phyloP scores from a whole-genome alignment of 1,284 basidiomycete genomes.

The Omphalotus olearius region DNA sequence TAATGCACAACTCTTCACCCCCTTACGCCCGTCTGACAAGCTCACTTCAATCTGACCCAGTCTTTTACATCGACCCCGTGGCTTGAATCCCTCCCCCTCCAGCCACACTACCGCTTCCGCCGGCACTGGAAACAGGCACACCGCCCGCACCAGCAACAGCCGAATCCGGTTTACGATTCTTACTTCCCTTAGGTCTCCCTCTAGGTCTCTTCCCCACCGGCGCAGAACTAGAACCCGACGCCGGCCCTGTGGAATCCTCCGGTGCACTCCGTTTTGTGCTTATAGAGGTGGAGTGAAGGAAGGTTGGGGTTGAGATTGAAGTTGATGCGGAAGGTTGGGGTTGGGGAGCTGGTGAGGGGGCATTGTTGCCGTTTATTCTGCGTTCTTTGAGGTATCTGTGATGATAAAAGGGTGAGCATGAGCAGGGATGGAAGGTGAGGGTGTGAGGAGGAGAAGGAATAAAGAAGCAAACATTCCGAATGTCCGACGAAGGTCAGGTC shows the following conservation, averaged over 20 bases:
- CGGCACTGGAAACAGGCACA: too few relatives aligned
- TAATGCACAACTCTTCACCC: too few relatives aligned
- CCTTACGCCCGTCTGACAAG: too few relatives aligned
- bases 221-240: slow-evolving; percentile 19
- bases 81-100: neutral
- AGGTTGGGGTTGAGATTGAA: neutral
- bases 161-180: slow-evolving; percentile 25
- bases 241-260: slow-evolving; percentile 13
- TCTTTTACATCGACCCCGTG: neutral
- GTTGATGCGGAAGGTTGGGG: neutral
- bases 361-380: slow-evolving; percentile 30
- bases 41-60: too few relatives aligned
- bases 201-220: slow-evolving; percentile 39
- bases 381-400: slow-evolving; percentile 43
- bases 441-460: neutral
- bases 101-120: neutral
- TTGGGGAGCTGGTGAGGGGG: slow-evolving; percentile 1
- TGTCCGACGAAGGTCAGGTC: too few relatives aligned
- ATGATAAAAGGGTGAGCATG: slow-evolving; percentile 2
- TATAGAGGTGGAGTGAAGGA: neutral
- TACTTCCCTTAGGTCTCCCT: slow-evolving; percentile 46
- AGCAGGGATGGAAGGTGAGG: too few relatives aligned
- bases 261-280: slow-evolving; percentile 6
- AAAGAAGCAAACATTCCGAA: neutral
- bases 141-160: neutral